Percentiles rank a stretch among this genome's conserved stretches.
phyloP scores from a whole-genome alignment of 257 asterid species.

The Solanum neorickii region DNA sequence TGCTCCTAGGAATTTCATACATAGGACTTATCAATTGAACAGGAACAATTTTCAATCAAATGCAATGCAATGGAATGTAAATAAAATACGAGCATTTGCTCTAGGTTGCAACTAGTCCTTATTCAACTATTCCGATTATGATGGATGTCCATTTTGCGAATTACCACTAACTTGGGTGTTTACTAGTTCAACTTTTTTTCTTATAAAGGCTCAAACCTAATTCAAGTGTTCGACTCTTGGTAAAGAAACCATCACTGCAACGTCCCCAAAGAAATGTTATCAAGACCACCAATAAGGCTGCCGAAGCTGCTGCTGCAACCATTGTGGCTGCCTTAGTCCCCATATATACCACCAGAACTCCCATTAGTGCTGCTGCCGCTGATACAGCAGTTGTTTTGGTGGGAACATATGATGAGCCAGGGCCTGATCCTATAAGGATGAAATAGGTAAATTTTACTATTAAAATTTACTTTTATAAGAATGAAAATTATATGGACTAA shows the following conservation, averaged over 20 bases:
- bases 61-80: not conserved
- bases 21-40: not conserved
- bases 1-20: not conserved
- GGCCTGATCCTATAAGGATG: constrained; percentile 70
- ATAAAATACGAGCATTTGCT: not conserved
- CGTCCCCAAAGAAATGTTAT: constrained; percentile 51
- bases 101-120: not conserved
- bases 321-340: constrained; percentile 59
- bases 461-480: constrained; percentile 11
- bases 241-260: constrained; percentile 46
- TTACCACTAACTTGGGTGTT: not conserved
- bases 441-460: constrained; percentile 39
- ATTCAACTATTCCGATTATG: not conserved
- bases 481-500: constrained; percentile 3
- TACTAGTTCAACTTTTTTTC: constrained; percentile 18
- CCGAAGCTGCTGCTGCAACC: constrained; percentile 64
- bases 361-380: constrained; percentile 64
- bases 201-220: constrained; percentile 69
- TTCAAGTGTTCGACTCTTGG: constrained; percentile 66
- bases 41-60: not conserved
- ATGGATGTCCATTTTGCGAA: not conserved
- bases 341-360: constrained; percentile 54
- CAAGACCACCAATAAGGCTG: constrained; percentile 60
- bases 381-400: constrained; percentile 67
- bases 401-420: constrained; percentile 70